phyloP scores from a whole-genome alignment of 208 protist species.

The Ichthyophonus hoferi region DNA sequence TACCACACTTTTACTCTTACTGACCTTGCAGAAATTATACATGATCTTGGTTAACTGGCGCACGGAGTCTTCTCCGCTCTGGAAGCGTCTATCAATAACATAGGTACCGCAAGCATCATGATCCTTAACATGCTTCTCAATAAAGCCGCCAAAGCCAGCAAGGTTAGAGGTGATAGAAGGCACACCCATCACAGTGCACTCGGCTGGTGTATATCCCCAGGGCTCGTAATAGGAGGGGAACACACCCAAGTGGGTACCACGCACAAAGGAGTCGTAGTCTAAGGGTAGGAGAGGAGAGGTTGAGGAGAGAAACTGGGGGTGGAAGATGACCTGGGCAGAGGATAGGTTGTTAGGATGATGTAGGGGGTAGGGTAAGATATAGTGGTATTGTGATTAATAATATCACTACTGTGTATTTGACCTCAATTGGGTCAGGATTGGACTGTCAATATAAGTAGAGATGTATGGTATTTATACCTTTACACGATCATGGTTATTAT shows the following conservation, averaged over 20 bases:
- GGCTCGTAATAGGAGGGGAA: slow-evolving; percentile 66
- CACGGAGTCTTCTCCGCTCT: slow-evolving; percentile 35
- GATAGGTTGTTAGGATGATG: too few species aligned
- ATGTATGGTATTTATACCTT: too few species aligned
- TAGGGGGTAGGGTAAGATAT: too few species aligned
- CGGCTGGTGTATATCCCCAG: slow-evolving; percentile 66
- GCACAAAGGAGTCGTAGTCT: slow-evolving; percentile 67
- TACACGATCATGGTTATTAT: slow-evolving; percentile 42
- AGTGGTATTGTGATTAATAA: too few species aligned
- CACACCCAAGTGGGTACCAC: slow-evolving; percentile 58
- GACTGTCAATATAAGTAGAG: too few species aligned
- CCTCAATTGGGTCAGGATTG: too few species aligned
- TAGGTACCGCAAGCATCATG: slow-evolving; percentile 24
- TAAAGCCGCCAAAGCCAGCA: slow-evolving; percentile 64
- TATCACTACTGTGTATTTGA: too few species aligned
- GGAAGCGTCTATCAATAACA: slow-evolving; percentile 12
- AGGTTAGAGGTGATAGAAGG: slow-evolving; percentile 67
- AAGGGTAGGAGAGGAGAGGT: slow-evolving; percentile 63
- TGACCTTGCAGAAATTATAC: slow-evolving; percentile 31
- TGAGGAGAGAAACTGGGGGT: slow-evolving; percentile 65
- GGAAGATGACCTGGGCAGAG: slow-evolving; percentile 57
- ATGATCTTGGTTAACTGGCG: slow-evolving; percentile 43
- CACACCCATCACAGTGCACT: slow-evolving; percentile 66
- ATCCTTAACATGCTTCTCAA: slow-evolving; percentile 44
- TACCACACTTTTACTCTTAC: too few species aligned